These are phyloP conservation scores for Claviceps fusiformis DNA, from an alignment of 2,329 filamentous ascomycete species.

Conservation along the genomic window DNA sequence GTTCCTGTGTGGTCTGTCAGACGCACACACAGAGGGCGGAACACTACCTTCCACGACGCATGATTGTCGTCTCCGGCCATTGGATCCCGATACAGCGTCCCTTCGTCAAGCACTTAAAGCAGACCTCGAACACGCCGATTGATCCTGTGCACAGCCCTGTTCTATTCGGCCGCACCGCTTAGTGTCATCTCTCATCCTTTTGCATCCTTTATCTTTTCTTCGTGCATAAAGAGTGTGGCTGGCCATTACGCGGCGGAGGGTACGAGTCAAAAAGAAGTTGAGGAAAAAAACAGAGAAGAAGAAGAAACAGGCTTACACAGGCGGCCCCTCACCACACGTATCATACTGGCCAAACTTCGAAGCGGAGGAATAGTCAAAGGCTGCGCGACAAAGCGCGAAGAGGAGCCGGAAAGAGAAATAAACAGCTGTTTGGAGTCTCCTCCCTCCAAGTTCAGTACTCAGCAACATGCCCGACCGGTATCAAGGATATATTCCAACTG, in stretches of 20 bases:
- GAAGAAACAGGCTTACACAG: not conserved
- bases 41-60: not conserved
- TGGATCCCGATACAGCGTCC: not conserved
- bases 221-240: not conserved
- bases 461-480: conserved; percentile 35
- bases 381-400: not conserved
- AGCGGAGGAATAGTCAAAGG: not conserved
- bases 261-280: not conserved
- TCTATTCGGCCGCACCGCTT: not conserved
- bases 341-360: not conserved
- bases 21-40: not conserved
- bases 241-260: not conserved
- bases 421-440: not conserved
- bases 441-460: not conserved
- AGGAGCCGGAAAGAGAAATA: not conserved
- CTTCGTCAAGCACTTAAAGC: not conserved
- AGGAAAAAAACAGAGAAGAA: too few species aligned
- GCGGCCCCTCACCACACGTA: not conserved
- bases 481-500: conserved; percentile 20
- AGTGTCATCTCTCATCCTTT: not conserved
- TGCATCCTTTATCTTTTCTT: not conserved
- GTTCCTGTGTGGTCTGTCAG: not conserved
- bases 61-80: not conserved
- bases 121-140: not conserved
- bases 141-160: not conserved